phyloP scores from a whole-genome alignment of 2,329 filamentous ascomycete species.

The Ceratocystiopsis minuta region DNA sequence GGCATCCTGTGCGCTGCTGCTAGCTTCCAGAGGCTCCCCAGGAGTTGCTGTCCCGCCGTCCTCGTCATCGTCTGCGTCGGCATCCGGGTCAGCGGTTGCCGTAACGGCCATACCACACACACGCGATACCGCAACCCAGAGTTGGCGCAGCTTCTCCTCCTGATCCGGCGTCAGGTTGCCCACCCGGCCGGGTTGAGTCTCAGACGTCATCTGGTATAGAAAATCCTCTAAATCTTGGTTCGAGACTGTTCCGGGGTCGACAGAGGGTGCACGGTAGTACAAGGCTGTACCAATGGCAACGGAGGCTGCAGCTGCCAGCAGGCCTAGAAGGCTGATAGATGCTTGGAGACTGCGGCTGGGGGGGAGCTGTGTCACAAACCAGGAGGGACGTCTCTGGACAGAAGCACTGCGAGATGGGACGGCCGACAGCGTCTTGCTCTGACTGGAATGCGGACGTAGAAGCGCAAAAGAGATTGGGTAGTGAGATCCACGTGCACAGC shows the following conservation, averaged over 20 bases:
- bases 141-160: constrained; percentile 69
- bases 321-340: not conserved
- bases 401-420: too few species aligned
- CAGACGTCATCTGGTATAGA: constrained; percentile 4
- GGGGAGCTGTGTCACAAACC: too few species aligned
- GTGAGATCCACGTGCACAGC: too few species aligned
- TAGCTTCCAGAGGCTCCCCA: not conserved
- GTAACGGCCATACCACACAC: constrained; percentile 45
- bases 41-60: not conserved
- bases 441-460: too few species aligned
- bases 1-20: constrained; percentile 10
- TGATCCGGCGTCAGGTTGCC: constrained; percentile 82
- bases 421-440: too few species aligned
- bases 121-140: constrained; percentile 64
- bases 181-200: constrained; percentile 49
- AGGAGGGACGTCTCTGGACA: too few species aligned
- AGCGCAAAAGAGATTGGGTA: too few species aligned
- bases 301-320: constrained; percentile 1
- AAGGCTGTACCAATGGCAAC: constrained; percentile 1
- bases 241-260: too few species aligned
- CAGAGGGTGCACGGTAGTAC: not conserved
- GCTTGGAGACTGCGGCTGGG: constrained; percentile 2
- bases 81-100: constrained; percentile 8
- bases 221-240: too few species aligned
- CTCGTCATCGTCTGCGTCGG: constrained; percentile 11